A percentile compares a stretch with the other conserved stretches of the same genome.
Conservation (phyloP, 1,284 basidiomycete genomes). For the Ustilago loliicola region DNA sequence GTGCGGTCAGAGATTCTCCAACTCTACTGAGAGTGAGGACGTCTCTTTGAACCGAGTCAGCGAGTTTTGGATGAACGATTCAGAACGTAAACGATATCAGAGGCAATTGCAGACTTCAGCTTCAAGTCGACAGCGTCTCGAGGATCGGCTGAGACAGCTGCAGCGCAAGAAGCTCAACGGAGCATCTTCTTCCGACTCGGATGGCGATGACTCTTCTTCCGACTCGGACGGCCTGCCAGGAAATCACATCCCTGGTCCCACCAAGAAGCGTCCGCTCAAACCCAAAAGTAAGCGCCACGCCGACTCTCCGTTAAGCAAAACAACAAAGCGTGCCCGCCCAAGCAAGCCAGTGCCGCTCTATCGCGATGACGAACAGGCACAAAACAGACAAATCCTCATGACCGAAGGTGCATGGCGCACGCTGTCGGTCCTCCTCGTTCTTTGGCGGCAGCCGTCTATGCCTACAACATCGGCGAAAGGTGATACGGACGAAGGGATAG, state of each 20-base stretch:
- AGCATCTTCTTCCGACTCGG: slow-evolving; percentile 13
- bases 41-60: slow-evolving; percentile 1
- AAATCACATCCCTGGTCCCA: slow-evolving; percentile 11
- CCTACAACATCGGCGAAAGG: not conserved
- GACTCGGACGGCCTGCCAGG: slow-evolving; percentile 15
- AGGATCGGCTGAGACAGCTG: slow-evolving; percentile 33
- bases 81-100: slow-evolving; percentile 32
- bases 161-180: slow-evolving; percentile 18
- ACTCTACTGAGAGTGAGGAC: not conserved
- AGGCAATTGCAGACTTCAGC: slow-evolving; percentile 25
- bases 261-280: slow-evolving; percentile 8
- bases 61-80: slow-evolving; percentile 49
- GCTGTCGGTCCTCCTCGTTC: slow-evolving; percentile 26
- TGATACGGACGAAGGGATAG: not conserved
- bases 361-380: not conserved
- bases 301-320: slow-evolving; percentile 7
- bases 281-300: slow-evolving; percentile 5
- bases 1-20: slow-evolving; percentile 19
- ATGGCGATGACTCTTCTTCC: slow-evolving; percentile 19
- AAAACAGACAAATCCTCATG: slow-evolving; percentile 11
- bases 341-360: not conserved
- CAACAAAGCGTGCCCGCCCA: slow-evolving; percentile 14
- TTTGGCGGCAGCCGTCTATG: slow-evolving; percentile 30
- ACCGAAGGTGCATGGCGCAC: slow-evolving; percentile 52
- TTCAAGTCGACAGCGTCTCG: slow-evolving; percentile 20